phyloP scores from a whole-genome alignment of 805 yeast genomes.

The Wickerhamomyces rabaulensis region DNA sequence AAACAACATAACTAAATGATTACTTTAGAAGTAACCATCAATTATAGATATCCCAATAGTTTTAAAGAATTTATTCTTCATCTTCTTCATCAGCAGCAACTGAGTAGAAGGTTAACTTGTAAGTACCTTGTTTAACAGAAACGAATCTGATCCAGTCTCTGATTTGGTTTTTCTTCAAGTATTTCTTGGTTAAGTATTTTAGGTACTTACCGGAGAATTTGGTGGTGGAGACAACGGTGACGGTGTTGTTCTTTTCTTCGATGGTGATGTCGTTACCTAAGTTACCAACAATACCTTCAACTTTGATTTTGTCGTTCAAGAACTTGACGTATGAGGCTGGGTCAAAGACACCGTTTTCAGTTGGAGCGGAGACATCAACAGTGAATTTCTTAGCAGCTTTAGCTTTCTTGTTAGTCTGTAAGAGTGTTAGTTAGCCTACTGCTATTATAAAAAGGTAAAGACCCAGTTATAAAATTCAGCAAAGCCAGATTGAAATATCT shows the following conservation, averaged over 20 bases:
- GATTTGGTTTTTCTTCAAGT: constrained; percentile 99
- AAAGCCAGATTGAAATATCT: constrained; percentile 15
- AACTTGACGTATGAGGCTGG: constrained; percentile 96
- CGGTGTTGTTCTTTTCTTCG: constrained; percentile 82
- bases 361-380: constrained; percentile 96
- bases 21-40: constrained; percentile 11
- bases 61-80: constrained; percentile 67
- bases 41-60: constrained; percentile 5
- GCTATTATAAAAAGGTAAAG: constrained; percentile 34
- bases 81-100: constrained; percentile 96
- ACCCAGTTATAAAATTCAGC: constrained; percentile 30
- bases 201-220: constrained; percentile 99
- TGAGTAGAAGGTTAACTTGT: constrained; percentile 98
- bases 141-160: constrained; percentile 99
- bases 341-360: constrained; percentile 96
- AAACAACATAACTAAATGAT: constrained; percentile 13
- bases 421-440: constrained; percentile 63
- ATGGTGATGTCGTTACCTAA: constrained; percentile 92
- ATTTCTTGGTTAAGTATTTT: constrained; percentile 99
- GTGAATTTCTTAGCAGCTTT: constrained; percentile 84
- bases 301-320: constrained; percentile 98
- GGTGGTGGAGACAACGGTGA: constrained; percentile 83
- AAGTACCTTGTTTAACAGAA: constrained; percentile 89
- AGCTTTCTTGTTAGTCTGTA: constrained; percentile 75
- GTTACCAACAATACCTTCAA: constrained; percentile 95